Percentiles rank a stretch among this genome's conserved stretches.
Conservation (phyloP, 140 eudicot genomes). For the Anethum foeniculum region DNA sequence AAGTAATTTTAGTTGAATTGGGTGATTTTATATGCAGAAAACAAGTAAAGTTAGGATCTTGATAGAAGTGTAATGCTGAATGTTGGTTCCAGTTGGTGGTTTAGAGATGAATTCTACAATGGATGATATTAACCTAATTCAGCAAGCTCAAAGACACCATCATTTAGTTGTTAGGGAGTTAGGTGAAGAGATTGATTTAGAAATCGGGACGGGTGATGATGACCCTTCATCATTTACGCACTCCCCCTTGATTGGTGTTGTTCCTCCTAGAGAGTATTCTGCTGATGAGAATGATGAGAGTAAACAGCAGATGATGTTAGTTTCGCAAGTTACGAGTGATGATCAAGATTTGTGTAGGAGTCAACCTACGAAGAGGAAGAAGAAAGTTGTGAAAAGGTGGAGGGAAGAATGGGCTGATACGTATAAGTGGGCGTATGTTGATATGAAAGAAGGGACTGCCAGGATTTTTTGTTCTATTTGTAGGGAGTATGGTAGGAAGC, state of each 20-base stretch:
- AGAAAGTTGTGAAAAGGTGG: constrained; percentile 95
- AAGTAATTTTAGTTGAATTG: background rate
- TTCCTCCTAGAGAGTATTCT: constrained; percentile 73
- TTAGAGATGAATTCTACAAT: constrained; percentile 85
- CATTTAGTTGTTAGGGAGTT: constrained; percentile 69
- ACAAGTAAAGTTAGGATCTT: background rate
- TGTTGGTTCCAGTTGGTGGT: constrained; percentile 78
- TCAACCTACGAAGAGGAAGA: constrained; percentile 63
- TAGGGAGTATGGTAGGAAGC: constrained; percentile 91
- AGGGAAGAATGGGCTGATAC: constrained; percentile 99
- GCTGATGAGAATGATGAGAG: constrained; percentile 67
- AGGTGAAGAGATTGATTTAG: constrained; percentile 88
- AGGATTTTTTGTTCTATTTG: constrained; percentile 93
- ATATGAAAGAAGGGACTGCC: constrained; percentile 89
- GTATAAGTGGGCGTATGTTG: constrained; percentile 98
- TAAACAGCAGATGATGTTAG: constrained; percentile 50
- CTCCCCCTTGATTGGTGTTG: constrained; percentile 47
- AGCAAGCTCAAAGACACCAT: constrained; percentile 75
- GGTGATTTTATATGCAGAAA: constrained; percentile 7
- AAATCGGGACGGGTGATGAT: constrained; percentile 86
- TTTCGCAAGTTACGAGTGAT: constrained; percentile 47
- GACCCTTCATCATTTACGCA: constrained; percentile 59
- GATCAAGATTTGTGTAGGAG: constrained; percentile 63
- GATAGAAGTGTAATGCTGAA: constrained; percentile 78
- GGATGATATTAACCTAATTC: constrained; percentile 89